phyloP scores from a whole-genome alignment of 1,139 yeast species.

The Yamadazyma pseudoaaseri region DNA sequence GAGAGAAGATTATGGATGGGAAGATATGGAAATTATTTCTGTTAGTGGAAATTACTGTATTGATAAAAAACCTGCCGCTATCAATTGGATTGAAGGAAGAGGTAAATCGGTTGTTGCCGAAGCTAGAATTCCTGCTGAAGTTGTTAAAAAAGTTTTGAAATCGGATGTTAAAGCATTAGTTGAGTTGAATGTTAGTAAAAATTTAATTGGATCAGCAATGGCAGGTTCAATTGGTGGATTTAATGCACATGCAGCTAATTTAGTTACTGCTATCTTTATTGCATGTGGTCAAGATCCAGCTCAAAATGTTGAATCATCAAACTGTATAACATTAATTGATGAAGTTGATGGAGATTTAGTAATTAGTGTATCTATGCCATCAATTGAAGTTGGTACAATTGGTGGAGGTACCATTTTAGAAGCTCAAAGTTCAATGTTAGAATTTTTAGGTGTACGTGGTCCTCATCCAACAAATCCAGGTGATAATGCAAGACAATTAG shows the following conservation, averaged over 20 bases:
- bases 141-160: constrained; percentile 79
- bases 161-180: constrained; percentile 92
- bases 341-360: constrained; percentile 69
- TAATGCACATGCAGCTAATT: constrained; percentile 96
- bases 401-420: constrained; percentile 99
- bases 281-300: constrained; percentile 99
- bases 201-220: constrained; percentile 95
- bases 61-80: constrained; percentile 96
- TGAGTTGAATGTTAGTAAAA: constrained; percentile 83
- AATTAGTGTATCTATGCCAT: constrained; percentile 97
- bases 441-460: constrained; percentile 90
- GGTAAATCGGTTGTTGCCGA: constrained; percentile 99
- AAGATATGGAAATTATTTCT: constrained; percentile 89
- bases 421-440: constrained; percentile 97
- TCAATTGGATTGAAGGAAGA: constrained; percentile 99
- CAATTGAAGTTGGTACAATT: constrained; percentile 97
- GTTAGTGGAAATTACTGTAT: constrained; percentile 97
- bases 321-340: constrained; percentile 94
- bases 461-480: constrained; percentile 96
- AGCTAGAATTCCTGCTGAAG: constrained; percentile 80
- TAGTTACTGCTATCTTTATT: constrained; percentile 87
- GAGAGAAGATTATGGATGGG: constrained; percentile 89
- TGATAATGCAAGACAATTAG: constrained; percentile 89
- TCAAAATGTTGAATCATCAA: constrained; percentile 94
- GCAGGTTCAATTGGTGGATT: constrained; percentile 98